phyloP scores from a whole-genome alignment of 768 basidiomycete species.

The Hirschioporus abietinus region DNA sequence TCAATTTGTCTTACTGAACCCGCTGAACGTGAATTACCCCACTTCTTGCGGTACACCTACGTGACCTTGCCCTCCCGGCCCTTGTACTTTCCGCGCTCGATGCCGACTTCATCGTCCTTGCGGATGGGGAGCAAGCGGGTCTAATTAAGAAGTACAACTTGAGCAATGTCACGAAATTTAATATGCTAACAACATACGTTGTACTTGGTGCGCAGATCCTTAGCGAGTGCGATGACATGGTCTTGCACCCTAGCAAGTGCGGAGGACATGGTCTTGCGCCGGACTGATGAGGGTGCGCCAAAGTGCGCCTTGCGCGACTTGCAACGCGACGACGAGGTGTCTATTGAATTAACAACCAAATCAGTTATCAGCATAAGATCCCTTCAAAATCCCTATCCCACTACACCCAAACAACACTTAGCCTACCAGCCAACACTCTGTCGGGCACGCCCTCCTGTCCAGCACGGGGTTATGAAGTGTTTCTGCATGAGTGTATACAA shows the following conservation, averaged over 20 bases:
- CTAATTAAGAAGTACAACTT: constrained; percentile 33
- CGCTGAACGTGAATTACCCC: constrained; percentile 99
- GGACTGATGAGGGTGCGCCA: constrained; percentile 86
- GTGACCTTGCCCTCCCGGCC: constrained; percentile 98
- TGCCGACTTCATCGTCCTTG: constrained; percentile 97
- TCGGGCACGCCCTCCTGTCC: no score
- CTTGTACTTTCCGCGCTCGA: constrained; percentile 97
- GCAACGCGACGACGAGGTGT: constrained; percentile 90
- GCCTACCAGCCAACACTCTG: constrained; percentile 21
- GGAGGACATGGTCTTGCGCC: constrained; percentile 98
- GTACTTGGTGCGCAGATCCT: constrained; percentile 91
- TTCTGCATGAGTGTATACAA: no score
- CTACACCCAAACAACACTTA: constrained; percentile 24
- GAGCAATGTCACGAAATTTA: neutral
- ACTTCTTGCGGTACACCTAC: constrained; percentile 98
- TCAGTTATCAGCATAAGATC: constrained; percentile 27
- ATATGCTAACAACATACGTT: constrained; percentile 50
- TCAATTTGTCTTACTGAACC: constrained; percentile 95
- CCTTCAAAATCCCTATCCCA: constrained; percentile 37
- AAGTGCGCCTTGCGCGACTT: constrained; percentile 99
- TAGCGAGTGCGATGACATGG: no score
- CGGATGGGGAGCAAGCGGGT: constrained; percentile 90
- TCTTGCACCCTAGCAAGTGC: no score
- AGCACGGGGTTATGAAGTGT: no score
- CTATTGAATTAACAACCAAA: constrained; percentile 33